Evolutionary conservation across 768 basidiomycete species (phyloP).

Genomic region (Lactarius akahatsu): DNA sequence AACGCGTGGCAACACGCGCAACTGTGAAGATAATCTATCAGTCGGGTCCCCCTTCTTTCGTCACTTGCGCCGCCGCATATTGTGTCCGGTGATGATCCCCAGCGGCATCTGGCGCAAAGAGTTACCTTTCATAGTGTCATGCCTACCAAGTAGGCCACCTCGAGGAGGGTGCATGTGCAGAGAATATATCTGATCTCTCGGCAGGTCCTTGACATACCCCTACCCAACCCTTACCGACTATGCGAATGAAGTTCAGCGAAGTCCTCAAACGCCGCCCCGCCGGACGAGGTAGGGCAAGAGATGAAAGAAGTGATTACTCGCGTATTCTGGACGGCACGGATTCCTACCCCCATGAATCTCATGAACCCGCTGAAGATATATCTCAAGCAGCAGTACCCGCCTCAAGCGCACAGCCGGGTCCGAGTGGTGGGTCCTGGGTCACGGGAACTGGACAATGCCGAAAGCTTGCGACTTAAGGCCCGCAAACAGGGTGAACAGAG

Average conservation of each 20-base stretch:
- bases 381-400: neutral
- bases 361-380: neutral
- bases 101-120: neutral
- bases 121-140: neutral
- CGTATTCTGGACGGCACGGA: neutral
- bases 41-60: neutral
- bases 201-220: neutral
- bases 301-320: neutral
- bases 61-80: neutral
- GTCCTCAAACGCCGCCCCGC: neutral
- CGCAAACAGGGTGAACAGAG: neutral
- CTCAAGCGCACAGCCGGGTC: neutral
- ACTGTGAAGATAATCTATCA: neutral
- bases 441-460: neutral
- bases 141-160: neutral
- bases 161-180: neutral
- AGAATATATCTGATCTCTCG: neutral
- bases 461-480: neutral
- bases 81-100: neutral
- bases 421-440: neutral
- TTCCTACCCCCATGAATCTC: neutral
- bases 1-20: neutral
- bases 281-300: neutral
- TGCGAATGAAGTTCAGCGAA: constrained; percentile 1
- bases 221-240: neutral